phyloP scores from a whole-genome alignment of 2,329 filamentous ascomycete species.

The Xylariomycetidae sp. region DNA sequence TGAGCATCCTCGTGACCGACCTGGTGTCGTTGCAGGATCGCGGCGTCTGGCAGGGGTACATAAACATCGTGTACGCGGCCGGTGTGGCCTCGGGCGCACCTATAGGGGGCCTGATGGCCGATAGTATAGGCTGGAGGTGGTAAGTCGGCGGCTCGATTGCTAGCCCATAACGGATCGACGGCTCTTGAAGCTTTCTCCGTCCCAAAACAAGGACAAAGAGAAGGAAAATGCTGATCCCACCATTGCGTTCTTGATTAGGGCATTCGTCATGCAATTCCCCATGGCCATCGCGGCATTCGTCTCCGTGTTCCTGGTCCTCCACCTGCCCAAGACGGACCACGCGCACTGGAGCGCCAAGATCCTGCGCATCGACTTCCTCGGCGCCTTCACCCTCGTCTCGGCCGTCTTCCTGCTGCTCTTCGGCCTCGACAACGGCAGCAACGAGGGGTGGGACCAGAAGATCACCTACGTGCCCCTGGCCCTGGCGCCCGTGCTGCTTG shows the following conservation, averaged over 20 bases:
- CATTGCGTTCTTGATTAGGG: no score
- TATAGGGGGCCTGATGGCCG: slow-evolving; percentile 24
- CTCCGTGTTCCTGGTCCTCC: slow-evolving; percentile 57
- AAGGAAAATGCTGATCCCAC: no score
- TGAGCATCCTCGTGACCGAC: slow-evolving; percentile 46
- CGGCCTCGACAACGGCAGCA: slow-evolving; percentile 69
- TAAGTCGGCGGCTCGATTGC: slow-evolving; percentile 35
- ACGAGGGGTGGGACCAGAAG: slow-evolving; percentile 60
- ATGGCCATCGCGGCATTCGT: slow-evolving; percentile 62
- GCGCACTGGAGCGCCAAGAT: slow-evolving; percentile 63
- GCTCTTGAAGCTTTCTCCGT: no score
- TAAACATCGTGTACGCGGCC: slow-evolving; percentile 28
- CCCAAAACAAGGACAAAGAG: no score
- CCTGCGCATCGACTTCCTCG: slow-evolving; percentile 66
- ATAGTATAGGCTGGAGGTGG: slow-evolving; percentile 35
- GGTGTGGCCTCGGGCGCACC: slow-evolving; percentile 31
- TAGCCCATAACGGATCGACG: no score
- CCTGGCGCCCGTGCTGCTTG: slow-evolving; percentile 54
- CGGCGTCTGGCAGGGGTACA: slow-evolving; percentile 35
- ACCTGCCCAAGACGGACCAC: slow-evolving; percentile 54
- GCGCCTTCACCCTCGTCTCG: slow-evolving; percentile 59
- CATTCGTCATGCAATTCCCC: slow-evolving; percentile 68
- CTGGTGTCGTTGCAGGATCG: slow-evolving; percentile 44
- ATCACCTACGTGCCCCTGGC: slow-evolving; percentile 55
- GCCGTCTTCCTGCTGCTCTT: slow-evolving; percentile 63